Evolutionary conservation across 352 stramenopile species (phyloP), one percentile per base, ranked within the genome.

Genomic region (Lagenidium giganteum): DNA sequence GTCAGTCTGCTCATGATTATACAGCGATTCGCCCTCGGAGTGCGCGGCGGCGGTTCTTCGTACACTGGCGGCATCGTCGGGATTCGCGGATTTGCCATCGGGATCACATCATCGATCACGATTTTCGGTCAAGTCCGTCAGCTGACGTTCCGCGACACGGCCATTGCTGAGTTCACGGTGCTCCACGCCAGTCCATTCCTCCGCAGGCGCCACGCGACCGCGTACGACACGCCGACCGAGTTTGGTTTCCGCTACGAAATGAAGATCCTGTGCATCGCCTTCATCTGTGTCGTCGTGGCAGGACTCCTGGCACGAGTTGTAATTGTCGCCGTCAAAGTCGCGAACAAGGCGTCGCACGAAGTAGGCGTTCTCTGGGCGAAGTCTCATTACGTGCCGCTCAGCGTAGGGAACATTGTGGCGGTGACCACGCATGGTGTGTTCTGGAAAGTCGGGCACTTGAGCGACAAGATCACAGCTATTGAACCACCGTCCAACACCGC

Each of bases 61-160:
- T 37, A 5, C 31, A 5, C 11, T 24, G 49, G 8, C 2, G 59
- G 59, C 3, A 35, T 68, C 17, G 23, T 58, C 3, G 54, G 53
- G 1, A 38, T 68, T 8, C 42, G 55, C 26, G 55, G 42, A 8
- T 34, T 42, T n/a, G 18, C 59, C 11, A 56, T 69, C 36, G 44
- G 44, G 9, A 24, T 44, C 24, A 43, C 57, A 8, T 61, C 59
- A 25, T 42, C 23, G 21, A 31, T 68, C 29, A 65, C 54, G 0
- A 30, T 64, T 12, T 68, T 61, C 20, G 38, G 34, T 14, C 51
- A 51, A 14, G 4, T 58, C 13, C 50, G 50, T 8, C 34, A 34
- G 2, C 24, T 58, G 11, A 41, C 24, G 1, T 58, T 51, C 23
- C 50, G 50, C 22, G 42, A 58, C 29, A 53, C 42, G 3, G 21